Conservation (phyloP, 208 protist species). For the Crithidia sp. region DNA sequence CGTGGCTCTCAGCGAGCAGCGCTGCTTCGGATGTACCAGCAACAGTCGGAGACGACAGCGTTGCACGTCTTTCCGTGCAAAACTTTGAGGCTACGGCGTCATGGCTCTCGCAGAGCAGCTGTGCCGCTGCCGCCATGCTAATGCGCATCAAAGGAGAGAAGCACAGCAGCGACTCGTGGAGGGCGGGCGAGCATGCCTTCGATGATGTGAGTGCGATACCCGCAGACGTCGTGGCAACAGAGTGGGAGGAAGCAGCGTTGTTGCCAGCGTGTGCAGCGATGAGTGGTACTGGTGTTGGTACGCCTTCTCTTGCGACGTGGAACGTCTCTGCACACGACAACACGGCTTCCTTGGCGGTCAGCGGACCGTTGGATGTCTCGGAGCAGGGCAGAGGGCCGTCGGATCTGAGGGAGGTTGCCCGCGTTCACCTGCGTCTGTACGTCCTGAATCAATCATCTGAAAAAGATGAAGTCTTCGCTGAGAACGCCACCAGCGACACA, state of each 20-base stretch:
- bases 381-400: background rate
- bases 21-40: no score
- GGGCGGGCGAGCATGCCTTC: background rate
- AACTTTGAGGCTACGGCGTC: background rate
- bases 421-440: constrained; percentile 11
- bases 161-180: no score
- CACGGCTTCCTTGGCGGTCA: constrained; percentile 1
- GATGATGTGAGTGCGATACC: no score
- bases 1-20: constrained; percentile 9
- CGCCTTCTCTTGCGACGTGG: background rate
- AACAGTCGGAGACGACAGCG: no score
- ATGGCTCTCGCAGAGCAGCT: constrained; percentile 10
- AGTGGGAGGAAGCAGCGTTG: no score
- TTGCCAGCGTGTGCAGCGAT: no score
- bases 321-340: background rate
- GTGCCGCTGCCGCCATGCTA: background rate
- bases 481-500: no score
- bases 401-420: constrained; percentile 13
- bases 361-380: constrained; percentile 18
- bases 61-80: background rate
- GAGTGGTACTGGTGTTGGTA: no score
- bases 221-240: no score
- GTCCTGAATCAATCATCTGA: background rate
- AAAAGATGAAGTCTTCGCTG: no score
- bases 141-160: no score